These are phyloP conservation scores for Colletotrichum sp. DNA, from an alignment of 2,329 filamentous ascomycete species.

Conservation along the genomic window DNA sequence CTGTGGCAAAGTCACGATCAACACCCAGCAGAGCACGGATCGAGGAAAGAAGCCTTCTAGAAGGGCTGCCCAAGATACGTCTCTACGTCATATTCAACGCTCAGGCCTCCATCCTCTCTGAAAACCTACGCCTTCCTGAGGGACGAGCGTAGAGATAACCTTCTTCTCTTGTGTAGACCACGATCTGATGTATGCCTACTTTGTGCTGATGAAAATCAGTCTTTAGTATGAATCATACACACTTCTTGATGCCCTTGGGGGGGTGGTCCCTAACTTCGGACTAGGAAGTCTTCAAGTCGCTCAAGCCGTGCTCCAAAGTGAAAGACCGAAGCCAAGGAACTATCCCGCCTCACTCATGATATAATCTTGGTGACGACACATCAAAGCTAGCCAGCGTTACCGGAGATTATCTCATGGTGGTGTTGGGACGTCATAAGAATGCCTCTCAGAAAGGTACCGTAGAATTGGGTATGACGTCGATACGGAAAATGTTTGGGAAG, in stretches of 20 bases:
- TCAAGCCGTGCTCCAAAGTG: neutral
- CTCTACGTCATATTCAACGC: neutral
- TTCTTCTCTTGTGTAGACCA: neutral
- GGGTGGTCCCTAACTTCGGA: neutral
- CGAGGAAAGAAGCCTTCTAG: neutral
- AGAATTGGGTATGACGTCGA: neutral
- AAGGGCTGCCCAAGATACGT: neutral
- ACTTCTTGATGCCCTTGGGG: neutral
- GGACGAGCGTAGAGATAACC: neutral
- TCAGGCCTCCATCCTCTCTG: neutral
- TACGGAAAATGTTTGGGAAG: neutral
- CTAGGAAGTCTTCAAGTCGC: neutral
- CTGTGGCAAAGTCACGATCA: rapidly evolving
- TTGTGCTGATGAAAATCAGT: neutral
- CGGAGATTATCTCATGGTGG: neutral
- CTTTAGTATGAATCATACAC: neutral
- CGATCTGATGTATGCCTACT: neutral
- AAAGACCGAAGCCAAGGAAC: neutral
- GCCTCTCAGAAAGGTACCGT: neutral
- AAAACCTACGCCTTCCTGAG: neutral
- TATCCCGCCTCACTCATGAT: neutral
- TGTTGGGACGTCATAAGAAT: neutral
- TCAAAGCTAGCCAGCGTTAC: neutral
- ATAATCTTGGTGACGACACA: neutral
- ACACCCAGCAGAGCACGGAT: neutral